Evolutionary conservation across 768 basidiomycete species (phyloP).

Genomic region (Amanita muscaria): DNA sequence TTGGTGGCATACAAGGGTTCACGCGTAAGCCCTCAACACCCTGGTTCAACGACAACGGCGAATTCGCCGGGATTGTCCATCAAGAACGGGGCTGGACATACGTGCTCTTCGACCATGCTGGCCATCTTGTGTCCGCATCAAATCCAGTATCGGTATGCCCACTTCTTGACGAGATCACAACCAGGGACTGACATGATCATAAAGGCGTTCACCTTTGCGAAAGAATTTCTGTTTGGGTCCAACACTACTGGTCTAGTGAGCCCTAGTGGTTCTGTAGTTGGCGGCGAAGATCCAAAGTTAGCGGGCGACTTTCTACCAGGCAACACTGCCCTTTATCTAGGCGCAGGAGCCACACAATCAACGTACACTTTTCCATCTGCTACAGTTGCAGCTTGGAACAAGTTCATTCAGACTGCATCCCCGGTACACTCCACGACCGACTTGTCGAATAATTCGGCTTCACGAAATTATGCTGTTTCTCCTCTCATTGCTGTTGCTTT

Average conservation of each 20-base stretch:
- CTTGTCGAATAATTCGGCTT: neutral
- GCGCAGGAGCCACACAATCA: conserved; percentile 38
- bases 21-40: conserved; percentile 58
- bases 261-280: conserved; percentile 27
- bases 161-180: neutral
- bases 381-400: conserved; percentile 48
- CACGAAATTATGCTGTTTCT: neutral
- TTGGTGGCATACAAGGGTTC: conserved; percentile 71
- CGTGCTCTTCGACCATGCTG: conserved; percentile 31
- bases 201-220: conserved; percentile 52
- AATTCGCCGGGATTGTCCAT: conserved; percentile 61
- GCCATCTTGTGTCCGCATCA: conserved; percentile 31
- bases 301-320: conserved; percentile 43
- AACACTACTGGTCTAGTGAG: conserved; percentile 52
- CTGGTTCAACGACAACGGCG: conserved; percentile 51
- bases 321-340: conserved; percentile 47
- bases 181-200: neutral
- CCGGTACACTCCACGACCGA: conserved; percentile 5
- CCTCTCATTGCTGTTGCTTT: neutral
- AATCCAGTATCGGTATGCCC: conserved; percentile 30
- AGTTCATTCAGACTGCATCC: conserved; percentile 33
- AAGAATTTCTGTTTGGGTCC: conserved; percentile 59
- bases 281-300: conserved; percentile 42
- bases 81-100: conserved; percentile 67
- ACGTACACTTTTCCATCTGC: conserved; percentile 47